These are phyloP conservation scores for Colletotrichum ledebouriae DNA, from an alignment of 2,329 filamentous ascomycete genomes.

Conservation along the genomic window DNA sequence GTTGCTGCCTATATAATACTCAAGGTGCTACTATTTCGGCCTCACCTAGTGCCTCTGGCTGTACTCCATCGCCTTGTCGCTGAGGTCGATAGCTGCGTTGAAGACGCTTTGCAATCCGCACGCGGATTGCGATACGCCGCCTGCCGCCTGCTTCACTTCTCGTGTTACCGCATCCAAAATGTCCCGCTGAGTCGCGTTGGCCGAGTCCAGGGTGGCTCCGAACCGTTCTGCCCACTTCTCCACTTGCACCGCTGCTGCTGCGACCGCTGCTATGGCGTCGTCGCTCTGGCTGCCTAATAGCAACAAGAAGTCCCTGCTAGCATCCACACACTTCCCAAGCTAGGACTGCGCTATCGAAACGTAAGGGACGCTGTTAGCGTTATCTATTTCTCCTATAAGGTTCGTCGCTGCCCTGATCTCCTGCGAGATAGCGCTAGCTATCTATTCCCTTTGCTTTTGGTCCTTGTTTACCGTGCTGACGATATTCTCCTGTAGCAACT, in stretches of 20 bases:
- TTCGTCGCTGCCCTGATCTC: not conserved
- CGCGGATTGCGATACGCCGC: not conserved
- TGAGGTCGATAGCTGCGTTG: not conserved
- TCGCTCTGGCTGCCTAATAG: not conserved
- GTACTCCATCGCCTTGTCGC: not conserved
- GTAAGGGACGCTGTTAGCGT: not conserved
- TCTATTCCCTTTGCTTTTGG: not conserved
- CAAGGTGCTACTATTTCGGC: not conserved
- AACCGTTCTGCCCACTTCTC: not conserved
- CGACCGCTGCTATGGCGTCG: not conserved
- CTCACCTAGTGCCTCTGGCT: constrained; percentile 1
- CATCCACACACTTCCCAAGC: not conserved
- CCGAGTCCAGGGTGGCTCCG: not conserved
- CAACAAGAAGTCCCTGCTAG: not conserved
- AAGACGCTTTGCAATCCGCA: not conserved
- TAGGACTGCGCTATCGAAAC: not conserved
- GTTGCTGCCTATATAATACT: not conserved
- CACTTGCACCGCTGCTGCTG: not conserved
- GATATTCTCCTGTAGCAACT: not conserved
- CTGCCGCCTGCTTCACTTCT: not conserved
- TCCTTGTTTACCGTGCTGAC: constrained; percentile 6
- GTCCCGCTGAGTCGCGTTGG: not conserved
- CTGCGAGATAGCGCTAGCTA: not conserved
- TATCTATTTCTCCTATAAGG: not conserved
- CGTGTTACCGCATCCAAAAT: not conserved